phyloP scores from a whole-genome alignment of 2,329 filamentous ascomycete genomes.

The Clonostachys byssicola region DNA sequence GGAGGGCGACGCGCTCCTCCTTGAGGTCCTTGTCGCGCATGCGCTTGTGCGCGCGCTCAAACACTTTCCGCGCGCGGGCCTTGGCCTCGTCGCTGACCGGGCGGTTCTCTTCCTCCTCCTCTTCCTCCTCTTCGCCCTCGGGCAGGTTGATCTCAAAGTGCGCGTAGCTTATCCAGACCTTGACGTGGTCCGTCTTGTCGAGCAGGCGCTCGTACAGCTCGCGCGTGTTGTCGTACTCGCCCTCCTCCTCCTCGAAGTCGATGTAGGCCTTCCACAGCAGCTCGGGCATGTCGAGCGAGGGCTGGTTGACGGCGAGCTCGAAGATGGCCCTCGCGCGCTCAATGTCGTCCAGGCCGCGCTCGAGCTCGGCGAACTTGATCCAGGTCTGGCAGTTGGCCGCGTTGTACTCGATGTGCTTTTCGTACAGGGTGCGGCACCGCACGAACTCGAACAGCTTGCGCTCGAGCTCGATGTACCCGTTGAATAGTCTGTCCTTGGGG shows the following conservation, averaged over 20 bases:
- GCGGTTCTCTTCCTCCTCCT: conserved; percentile 59
- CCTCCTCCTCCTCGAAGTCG: conserved; percentile 95
- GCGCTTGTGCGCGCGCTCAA: conserved; percentile 77
- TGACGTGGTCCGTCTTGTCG: conserved; percentile 95
- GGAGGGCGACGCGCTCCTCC: conserved; percentile 86
- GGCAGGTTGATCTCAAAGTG: conserved; percentile 96
- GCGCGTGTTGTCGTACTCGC: conserved; percentile 80
- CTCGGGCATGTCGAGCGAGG: conserved; percentile 92
- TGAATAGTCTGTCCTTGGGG: conserved; percentile 93
- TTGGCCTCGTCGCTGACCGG: conserved; percentile 81
- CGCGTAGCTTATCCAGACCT: conserved; percentile 99
- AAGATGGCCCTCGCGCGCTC: conserved; percentile 88
- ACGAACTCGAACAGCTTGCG: conserved; percentile 91
- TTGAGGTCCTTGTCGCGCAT: conserved; percentile 90
- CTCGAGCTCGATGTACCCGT: conserved; percentile 89
- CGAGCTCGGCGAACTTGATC: conserved; percentile 94
- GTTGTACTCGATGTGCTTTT: conserved; percentile 93
- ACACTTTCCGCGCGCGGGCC: conserved; percentile 74
- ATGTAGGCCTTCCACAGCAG: conserved; percentile 98
- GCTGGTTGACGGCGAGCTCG: conserved; percentile 81
- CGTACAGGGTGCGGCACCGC: conserved; percentile 84
- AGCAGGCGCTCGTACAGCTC: conserved; percentile 85
- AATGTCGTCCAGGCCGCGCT: conserved; percentile 84
- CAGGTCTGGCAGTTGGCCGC: conserved; percentile 86
- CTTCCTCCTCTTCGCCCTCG: conserved; percentile 56